These are phyloP conservation scores for Erodium texanum DNA, from an alignment of 441 rosid genomes.

Conservation along the genomic window DNA sequence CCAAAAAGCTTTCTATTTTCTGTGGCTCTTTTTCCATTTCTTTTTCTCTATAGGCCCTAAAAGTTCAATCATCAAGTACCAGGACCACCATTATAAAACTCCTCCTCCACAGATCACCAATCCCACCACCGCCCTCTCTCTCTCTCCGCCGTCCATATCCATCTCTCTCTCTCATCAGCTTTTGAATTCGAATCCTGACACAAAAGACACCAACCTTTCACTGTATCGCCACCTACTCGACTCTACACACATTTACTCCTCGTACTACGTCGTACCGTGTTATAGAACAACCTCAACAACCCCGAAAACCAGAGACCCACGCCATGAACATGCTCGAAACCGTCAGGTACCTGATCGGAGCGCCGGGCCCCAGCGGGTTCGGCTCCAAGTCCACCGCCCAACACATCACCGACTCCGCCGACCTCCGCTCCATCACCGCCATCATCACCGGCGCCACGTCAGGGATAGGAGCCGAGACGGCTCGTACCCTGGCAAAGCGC, in stretches of 20 bases:
- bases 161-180: no score
- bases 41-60: not conserved
- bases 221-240: no score
- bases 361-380: conserved; percentile 22
- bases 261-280: not conserved
- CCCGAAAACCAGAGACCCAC: not conserved
- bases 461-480: conserved; percentile 25
- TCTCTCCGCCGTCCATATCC: not conserved
- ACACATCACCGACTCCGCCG: conserved; percentile 18
- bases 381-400: conserved; percentile 26
- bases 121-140: not conserved
- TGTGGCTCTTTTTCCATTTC: not conserved
- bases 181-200: no score
- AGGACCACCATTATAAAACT: not conserved
- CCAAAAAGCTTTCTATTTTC: not conserved
- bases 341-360: conserved; percentile 21
- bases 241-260: not conserved
- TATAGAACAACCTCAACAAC: no score
- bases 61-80: not conserved
- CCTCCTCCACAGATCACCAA: not conserved
- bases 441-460: conserved; percentile 28
- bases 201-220: not conserved
- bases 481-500: conserved; percentile 20
- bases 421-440: conserved; percentile 22
- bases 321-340: conserved; percentile 17